Percentiles rank a stretch among this genome's conserved stretches.
phyloP scores from a whole-genome alignment of 2,329 filamentous ascomycete species.

The Nigrospora osmanthi region DNA sequence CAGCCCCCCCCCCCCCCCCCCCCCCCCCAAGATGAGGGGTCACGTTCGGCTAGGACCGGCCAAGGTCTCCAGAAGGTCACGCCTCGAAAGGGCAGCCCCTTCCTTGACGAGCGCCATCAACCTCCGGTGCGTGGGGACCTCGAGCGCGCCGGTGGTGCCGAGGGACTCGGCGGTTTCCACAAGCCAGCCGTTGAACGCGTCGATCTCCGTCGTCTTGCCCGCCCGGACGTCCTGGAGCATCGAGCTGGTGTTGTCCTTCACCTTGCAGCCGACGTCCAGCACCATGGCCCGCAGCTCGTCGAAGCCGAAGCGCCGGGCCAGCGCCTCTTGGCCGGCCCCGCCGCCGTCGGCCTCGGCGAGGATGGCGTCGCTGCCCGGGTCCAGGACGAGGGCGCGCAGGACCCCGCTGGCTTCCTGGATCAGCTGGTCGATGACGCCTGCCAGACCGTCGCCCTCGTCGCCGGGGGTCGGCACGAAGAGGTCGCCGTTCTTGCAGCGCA shows the following conservation, averaged over 20 bases:
- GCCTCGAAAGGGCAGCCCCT: conserved; percentile 14
- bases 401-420: conserved; percentile 68
- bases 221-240: conserved; percentile 53
- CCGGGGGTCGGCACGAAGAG: conserved; percentile 42
- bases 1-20: too few relatives aligned
- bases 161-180: conserved; percentile 36
- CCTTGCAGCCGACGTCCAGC: conserved; percentile 36
- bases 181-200: conserved; percentile 54
- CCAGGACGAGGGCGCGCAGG: conserved; percentile 59
- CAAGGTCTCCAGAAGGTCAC: neutral
- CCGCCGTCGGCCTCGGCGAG: conserved; percentile 11
- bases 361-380: conserved; percentile 38
- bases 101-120: conserved; percentile 36
- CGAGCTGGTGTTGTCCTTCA: conserved; percentile 47
- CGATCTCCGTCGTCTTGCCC: conserved; percentile 45
- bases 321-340: conserved; percentile 4
- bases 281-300: conserved; percentile 35
- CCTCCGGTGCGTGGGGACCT: conserved; percentile 27
- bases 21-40: too few relatives aligned
- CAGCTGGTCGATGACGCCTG: conserved; percentile 57
- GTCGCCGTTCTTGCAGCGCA: conserved; percentile 71
- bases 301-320: conserved; percentile 35
- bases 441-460: conserved; percentile 33
- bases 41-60: too few relatives aligned
- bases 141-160: conserved; percentile 13